A percentile compares a stretch with the other conserved stretches of the same genome.
Evolutionary conservation across 768 basidiomycete species (phyloP).

Genomic region (Lactifluus piperatus): DNA sequence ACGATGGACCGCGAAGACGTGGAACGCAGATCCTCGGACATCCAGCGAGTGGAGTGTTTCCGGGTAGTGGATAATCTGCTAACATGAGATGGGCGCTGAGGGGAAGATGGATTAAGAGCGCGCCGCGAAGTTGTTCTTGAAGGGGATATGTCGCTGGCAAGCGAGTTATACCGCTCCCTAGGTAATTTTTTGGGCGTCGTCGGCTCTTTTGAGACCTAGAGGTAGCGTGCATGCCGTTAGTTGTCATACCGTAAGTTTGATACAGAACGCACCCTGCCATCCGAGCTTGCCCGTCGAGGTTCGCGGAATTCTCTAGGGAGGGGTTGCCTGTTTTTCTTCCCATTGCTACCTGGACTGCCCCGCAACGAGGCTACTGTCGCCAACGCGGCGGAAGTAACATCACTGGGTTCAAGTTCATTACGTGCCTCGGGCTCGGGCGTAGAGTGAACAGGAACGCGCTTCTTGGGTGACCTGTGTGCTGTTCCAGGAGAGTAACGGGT

Average conservation of each 20-base stretch:
- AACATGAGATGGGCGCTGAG: constrained; percentile 26
- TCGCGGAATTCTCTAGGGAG: constrained; percentile 43
- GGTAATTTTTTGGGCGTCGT: constrained; percentile 18
- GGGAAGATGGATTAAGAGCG: constrained; percentile 20
- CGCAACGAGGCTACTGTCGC: constrained; percentile 52
- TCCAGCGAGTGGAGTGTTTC: constrained; percentile 45
- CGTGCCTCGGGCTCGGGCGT: constrained; percentile 21
- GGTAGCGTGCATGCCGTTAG: background rate
- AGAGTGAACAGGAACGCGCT: constrained; percentile 34
- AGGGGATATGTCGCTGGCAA: constrained; percentile 14
- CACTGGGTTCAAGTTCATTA: constrained; percentile 26
- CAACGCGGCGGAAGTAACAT: constrained; percentile 49
- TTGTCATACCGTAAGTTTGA: background rate
- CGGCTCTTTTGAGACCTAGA: constrained; percentile 14
- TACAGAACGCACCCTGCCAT: constrained; percentile 33
- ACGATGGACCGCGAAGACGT: constrained; percentile 21
- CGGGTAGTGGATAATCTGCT: constrained; percentile 37
- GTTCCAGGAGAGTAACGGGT: constrained; percentile 32
- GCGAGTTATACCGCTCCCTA: constrained; percentile 17
- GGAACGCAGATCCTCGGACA: constrained; percentile 38
- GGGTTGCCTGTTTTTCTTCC: constrained; percentile 38
- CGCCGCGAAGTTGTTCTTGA: constrained; percentile 18
- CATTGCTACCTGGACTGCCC: constrained; percentile 37
- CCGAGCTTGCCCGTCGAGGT: constrained; percentile 29
- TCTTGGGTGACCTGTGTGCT: constrained; percentile 33